A percentile compares a stretch with the other conserved stretches of the same genome.
These are phyloP conservation scores for Carpinus fangiana DNA, from an alignment of 306 rosid species.

Conservation along the genomic window DNA sequence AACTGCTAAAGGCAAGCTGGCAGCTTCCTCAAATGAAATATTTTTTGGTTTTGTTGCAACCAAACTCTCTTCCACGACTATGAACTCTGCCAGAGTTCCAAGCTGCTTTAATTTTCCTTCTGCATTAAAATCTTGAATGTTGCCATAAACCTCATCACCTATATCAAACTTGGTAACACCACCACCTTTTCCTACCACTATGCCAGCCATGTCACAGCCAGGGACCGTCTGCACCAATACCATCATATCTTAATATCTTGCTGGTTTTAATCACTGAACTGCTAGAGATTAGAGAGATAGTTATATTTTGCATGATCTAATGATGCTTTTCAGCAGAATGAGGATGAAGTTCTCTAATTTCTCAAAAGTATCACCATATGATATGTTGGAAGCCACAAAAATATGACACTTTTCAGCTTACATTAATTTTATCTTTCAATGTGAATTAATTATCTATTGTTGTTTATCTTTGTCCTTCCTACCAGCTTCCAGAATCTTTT, in stretches of 20 bases:
- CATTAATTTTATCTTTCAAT: too few relatives aligned
- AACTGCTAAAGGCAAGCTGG: slow-evolving; percentile 47
- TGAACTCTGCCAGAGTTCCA: slow-evolving; percentile 46
- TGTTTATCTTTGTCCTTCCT: too few relatives aligned
- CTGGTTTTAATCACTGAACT: not conserved
- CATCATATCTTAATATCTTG: not conserved
- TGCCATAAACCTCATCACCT: slow-evolving; percentile 48
- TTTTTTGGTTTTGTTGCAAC: slow-evolving; percentile 35
- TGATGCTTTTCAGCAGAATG: not conserved
- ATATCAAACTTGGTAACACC: slow-evolving; percentile 29
- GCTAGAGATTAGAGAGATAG: not conserved
- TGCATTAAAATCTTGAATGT: slow-evolving; percentile 45
- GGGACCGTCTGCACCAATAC: slow-evolving; percentile 39
- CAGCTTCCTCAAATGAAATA: slow-evolving; percentile 51
- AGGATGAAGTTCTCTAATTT: not conserved
- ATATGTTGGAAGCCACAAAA: too few relatives aligned
- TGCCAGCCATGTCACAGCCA: slow-evolving; percentile 53
- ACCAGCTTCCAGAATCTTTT: too few relatives aligned
- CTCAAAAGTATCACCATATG: not conserved
- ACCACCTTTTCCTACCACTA: slow-evolving; percentile 32
- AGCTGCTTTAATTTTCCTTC: slow-evolving; percentile 35
- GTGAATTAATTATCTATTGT: too few relatives aligned
- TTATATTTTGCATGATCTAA: not conserved
- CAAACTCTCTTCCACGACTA: slow-evolving; percentile 40
- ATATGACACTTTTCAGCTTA: too few relatives aligned